Evolutionary conservation across 495 filamentous ascomycete genomes (phyloP).

Genomic region (Penicillium taxi): DNA sequence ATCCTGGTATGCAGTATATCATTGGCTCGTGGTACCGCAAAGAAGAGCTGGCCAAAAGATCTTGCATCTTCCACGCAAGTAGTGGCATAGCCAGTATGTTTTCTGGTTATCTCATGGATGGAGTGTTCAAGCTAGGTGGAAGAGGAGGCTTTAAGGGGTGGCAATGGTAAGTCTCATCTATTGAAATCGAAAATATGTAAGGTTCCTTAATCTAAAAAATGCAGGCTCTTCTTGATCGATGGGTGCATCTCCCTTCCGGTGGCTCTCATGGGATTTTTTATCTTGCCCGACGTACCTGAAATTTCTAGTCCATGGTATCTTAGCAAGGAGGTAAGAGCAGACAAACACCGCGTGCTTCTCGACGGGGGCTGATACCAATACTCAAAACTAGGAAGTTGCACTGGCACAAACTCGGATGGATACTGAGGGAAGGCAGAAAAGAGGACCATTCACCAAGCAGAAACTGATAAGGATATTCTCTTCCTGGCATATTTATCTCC

Average conservation of each 20-base stretch:
- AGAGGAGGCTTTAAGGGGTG: slow-evolving; percentile 40
- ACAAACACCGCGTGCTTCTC: neutral
- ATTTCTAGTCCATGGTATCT: slow-evolving; percentile 49
- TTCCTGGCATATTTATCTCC: slow-evolving; percentile 44
- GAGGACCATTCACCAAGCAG: slow-evolving; percentile 36
- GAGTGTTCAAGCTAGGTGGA: slow-evolving; percentile 44
- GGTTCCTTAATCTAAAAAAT: neutral
- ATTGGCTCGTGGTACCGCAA: slow-evolving; percentile 46
- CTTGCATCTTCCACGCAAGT: slow-evolving; percentile 55
- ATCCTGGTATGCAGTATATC: slow-evolving; percentile 41
- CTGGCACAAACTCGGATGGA: slow-evolving; percentile 41
- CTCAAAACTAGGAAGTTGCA: slow-evolving; percentile 30
- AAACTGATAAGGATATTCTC: slow-evolving; percentile 48
- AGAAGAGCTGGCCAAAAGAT: slow-evolving; percentile 49
- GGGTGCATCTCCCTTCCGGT: slow-evolving; percentile 41
- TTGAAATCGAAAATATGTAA: too few species aligned
- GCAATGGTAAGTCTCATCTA: slow-evolving; percentile 28
- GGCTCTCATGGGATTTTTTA: slow-evolving; percentile 47
- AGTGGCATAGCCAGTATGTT: slow-evolving; percentile 50
- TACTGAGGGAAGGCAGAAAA: slow-evolving; percentile 36
- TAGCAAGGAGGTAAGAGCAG: slow-evolving; percentile 22
- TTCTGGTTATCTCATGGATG: slow-evolving; percentile 51
- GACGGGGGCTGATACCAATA: neutral
- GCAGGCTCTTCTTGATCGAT: slow-evolving; percentile 37
- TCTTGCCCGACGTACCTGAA: slow-evolving; percentile 54